Percentiles rank a stretch among this genome's conserved stretches.
Evolutionary conservation across 768 basidiomycete genomes (phyloP).

Genomic region (Pholiota conissans): DNA sequence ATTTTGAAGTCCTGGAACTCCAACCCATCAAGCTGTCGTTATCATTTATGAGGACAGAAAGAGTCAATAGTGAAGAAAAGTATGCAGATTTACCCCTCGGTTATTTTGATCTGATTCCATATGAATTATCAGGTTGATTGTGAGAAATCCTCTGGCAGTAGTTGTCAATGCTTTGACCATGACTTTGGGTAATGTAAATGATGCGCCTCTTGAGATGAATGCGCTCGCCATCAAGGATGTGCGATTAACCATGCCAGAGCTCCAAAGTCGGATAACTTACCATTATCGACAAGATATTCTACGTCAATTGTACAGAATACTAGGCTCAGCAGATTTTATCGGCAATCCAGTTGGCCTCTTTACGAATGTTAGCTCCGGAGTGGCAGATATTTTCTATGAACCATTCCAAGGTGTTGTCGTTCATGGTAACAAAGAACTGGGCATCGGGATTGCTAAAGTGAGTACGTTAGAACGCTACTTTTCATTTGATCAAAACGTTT

Average conservation of each 20-base stretch:
- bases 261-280: constrained; percentile 81
- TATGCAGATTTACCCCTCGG: constrained; percentile 33
- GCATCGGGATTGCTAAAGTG: constrained; percentile 93
- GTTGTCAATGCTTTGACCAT: constrained; percentile 94
- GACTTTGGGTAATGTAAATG: constrained; percentile 96
- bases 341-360: constrained; percentile 97
- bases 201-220: constrained; percentile 92
- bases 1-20: constrained; percentile 93
- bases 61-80: constrained; percentile 93
- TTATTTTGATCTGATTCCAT: constrained; percentile 8
- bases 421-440: constrained; percentile 93
- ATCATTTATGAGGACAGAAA: constrained; percentile 97
- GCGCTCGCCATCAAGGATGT: constrained; percentile 94
- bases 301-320: constrained; percentile 91
- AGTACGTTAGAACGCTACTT: neutral
- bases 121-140: constrained; percentile 55
- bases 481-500: neutral
- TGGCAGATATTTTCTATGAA: constrained; percentile 98
- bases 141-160: constrained; percentile 90
- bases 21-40: constrained; percentile 91
- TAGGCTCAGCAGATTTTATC: constrained; percentile 98
- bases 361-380: constrained; percentile 96
- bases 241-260: constrained; percentile 80
- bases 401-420: constrained; percentile 96
- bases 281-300: constrained; percentile 95